These are phyloP conservation scores for Secale cereale DNA, from an alignment of 176 grass and related monocot species.

Conservation along the genomic window DNA sequence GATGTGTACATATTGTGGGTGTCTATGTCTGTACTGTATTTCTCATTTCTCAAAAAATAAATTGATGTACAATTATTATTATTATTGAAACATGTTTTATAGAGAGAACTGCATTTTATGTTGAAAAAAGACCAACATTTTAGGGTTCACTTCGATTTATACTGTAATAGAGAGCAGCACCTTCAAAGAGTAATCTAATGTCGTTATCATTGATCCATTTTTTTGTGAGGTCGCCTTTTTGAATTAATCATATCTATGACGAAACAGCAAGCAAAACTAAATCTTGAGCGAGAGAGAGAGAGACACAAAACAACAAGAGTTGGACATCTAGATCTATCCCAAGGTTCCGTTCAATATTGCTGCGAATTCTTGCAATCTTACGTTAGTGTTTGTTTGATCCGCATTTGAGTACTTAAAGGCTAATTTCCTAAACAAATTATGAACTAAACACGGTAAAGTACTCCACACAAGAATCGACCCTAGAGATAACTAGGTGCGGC, in stretches of 20 bases:
- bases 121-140: background rate
- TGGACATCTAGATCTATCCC: background rate
- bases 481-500: constrained; percentile 5
- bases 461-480: background rate
- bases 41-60: too few species aligned
- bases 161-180: background rate
- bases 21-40: too few species aligned
- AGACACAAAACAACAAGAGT: background rate
- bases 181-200: background rate
- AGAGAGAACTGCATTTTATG: background rate
- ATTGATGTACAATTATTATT: too few species aligned
- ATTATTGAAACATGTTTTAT: too few species aligned
- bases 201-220: background rate
- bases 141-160: background rate
- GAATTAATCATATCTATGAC: background rate
- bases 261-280: background rate
- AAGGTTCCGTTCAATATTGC: background rate
- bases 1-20: too few species aligned
- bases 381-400: background rate
- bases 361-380: background rate
- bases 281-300: background rate
- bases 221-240: background rate
- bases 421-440: background rate
- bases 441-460: background rate
- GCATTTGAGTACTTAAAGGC: background rate